Evolutionary conservation across 495 filamentous ascomycete species (phyloP).

Genomic region (Hyaloscypha hepaticicola): DNA sequence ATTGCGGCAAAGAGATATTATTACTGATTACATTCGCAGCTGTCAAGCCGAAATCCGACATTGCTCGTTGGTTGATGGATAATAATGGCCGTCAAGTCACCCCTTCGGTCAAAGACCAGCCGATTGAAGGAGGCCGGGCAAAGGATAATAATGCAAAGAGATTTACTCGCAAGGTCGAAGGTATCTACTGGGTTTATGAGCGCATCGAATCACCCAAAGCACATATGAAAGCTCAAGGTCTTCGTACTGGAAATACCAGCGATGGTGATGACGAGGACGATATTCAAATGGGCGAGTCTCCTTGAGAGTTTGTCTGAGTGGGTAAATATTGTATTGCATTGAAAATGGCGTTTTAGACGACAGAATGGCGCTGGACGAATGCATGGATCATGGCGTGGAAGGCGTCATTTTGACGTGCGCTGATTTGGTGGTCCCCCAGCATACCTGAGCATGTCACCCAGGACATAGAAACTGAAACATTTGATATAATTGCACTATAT

Average conservation of each 20-base stretch:
- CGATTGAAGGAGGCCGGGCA: conserved; percentile 19
- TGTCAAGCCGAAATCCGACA: neutral
- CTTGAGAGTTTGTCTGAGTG: neutral
- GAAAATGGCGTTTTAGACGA: neutral
- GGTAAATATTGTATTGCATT: neutral
- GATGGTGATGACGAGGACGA: conserved; percentile 2
- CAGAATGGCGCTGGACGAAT: neutral
- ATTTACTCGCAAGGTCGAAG: conserved; percentile 8
- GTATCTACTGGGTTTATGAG: neutral
- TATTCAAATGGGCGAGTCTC: neutral
- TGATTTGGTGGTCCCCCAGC: neutral
- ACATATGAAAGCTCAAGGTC: neutral
- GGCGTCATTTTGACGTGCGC: neutral
- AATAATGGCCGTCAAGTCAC: conserved; percentile 20
- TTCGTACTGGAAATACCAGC: neutral
- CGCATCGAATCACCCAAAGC: neutral
- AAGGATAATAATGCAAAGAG: conserved; percentile 18
- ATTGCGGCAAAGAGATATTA: neutral
- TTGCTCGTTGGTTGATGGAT: conserved; percentile 15
- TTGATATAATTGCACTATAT: neutral
- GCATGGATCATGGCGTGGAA: neutral
- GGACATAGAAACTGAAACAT: neutral
- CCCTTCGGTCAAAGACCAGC: conserved; percentile 24
- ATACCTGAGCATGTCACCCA: neutral
- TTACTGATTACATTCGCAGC: neutral